Evolutionary conservation across 2,329 filamentous ascomycete genomes (phyloP), one percentile per base, ranked within the genome.

Genomic region (Talaromyces atroroseus): DNA sequence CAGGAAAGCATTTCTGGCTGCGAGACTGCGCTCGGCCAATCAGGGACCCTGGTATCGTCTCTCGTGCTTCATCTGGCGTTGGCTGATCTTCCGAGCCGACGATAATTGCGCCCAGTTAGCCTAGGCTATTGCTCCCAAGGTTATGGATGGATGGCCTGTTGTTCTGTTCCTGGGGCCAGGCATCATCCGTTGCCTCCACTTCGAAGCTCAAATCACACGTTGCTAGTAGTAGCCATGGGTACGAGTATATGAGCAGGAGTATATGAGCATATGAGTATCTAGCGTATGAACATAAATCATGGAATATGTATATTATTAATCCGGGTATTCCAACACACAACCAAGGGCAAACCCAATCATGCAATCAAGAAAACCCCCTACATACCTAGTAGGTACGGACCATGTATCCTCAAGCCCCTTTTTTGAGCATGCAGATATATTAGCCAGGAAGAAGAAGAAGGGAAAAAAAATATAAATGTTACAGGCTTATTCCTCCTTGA

Each of bases 401-500:
- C 29, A 32, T 29, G 26, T 29, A 29, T 29, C 8, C 26, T n/a
- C n/a, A n/a, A n/a, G n/a, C n/a, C n/a, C n/a, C n/a, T n/a, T n/a
- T n/a, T n/a, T n/a, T n/a, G n/a, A n/a, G n/a, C 3, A 26, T 7
- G 24, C 7, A 7, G 26, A 29, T 29, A 29, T 29, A 29, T 29
- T 29, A 8, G 26, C 2, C 6, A 29, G 8, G n/a, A 49, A n/a
- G n/a, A n/a, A n/a, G n/a, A n/a, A n/a, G n/a, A 42, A 49, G 20
- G 26, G 32, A 34, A 34, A 36, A 47, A 36, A 7, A 32, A 21
- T 32, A n/a, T n/a, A n/a, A 29, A 26, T 4, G 24, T 29, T 24
- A 42, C 42, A 10, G 8, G 14, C 60, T 66, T 76, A 79, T 64
- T 79, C 76, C 62, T 79, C 76, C 71, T 78, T 79, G 54, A 76